Conservation (phyloP, 1,284 basidiomycete genomes). For the Gomphus sp. region DNA sequence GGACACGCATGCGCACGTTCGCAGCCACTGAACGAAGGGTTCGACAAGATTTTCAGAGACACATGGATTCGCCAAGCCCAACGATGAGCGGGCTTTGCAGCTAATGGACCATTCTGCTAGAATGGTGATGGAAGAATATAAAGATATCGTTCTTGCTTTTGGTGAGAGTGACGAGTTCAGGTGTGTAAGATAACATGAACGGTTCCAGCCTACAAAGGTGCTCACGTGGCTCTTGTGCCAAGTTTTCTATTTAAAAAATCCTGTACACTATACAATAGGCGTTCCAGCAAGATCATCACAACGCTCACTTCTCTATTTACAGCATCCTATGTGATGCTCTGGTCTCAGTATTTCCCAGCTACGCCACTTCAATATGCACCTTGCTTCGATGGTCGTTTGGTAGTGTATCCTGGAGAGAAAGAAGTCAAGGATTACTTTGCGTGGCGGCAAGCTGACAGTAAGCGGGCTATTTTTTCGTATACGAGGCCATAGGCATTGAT, state of each 20-base stretch:
- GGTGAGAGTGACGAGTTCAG: constrained; percentile 98
- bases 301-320: constrained; percentile 90
- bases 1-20: not conserved
- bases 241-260: constrained; percentile 83
- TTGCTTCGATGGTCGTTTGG: constrained; percentile 86
- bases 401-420: constrained; percentile 69
- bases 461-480: constrained; percentile 22
- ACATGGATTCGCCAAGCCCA: constrained; percentile 85
- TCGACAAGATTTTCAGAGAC: constrained; percentile 71
- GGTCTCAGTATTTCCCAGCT: constrained; percentile 73
- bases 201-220: no score
- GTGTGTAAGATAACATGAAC: constrained; percentile 30
- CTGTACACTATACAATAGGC: constrained; percentile 75
- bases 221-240: no score
- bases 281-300: constrained; percentile 84
- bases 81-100: constrained; percentile 78
- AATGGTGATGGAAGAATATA: constrained; percentile 73
- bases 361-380: constrained; percentile 71
- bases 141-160: constrained; percentile 80
- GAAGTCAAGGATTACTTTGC: constrained; percentile 89
- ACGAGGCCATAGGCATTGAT: not conserved
- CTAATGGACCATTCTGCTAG: constrained; percentile 92
- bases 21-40: not conserved
- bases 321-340: constrained; percentile 83
- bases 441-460: constrained; percentile 95